Evolutionary conservation across 306 rosid species (phyloP), one percentile per base, ranked within the genome.

Genomic region (Vicia sativa): DNA sequence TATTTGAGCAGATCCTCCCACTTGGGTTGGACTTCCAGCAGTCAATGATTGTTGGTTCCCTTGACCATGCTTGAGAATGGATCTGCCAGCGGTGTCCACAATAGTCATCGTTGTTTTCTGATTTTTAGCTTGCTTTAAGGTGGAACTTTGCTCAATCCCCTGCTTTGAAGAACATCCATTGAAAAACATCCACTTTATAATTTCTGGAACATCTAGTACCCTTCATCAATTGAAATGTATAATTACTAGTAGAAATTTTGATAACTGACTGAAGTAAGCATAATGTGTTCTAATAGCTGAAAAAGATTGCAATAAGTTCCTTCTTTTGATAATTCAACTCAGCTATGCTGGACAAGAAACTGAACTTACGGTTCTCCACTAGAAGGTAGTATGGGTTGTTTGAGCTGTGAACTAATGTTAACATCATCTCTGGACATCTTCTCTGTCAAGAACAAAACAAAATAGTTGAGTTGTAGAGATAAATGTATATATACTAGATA

Each of bases 391-490:
- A 86, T 9, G 10, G 95, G 90, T 18, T 89, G 86, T 77, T 86
- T 92, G 71, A 78, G 87, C 78, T 92, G 97, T 66, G 97, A 87
- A 67, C 84, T 83, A 84, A 65, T 75, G 70, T 52, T 87, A 65
- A 64, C 91, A 62, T 89, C 95, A 78, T 86, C 96, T 57, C 90
- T 84, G 18, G 91, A 80, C 95, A 82, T 92, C 95, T 87, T 89
- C 78, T 64, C 85, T 45, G 64, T 46, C 58, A 46, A 67, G 10
- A 61, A 48, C 55, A 59, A 45, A 5, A 53, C 1, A 35, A 60
- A 48, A 16, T 6, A 8, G 37, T 28, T 16, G 25, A 48, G 12
- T 18, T 3, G 26, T 48, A 48, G 55, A 48, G 55, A 48, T 7
- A 48, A 16, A 16, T 15, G 26, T 14, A 45, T 7, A 45, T 7